These are phyloP conservation scores for Rhynchospora pubera DNA, from an alignment of 176 grass and related monocot species.

Conservation along the genomic window DNA sequence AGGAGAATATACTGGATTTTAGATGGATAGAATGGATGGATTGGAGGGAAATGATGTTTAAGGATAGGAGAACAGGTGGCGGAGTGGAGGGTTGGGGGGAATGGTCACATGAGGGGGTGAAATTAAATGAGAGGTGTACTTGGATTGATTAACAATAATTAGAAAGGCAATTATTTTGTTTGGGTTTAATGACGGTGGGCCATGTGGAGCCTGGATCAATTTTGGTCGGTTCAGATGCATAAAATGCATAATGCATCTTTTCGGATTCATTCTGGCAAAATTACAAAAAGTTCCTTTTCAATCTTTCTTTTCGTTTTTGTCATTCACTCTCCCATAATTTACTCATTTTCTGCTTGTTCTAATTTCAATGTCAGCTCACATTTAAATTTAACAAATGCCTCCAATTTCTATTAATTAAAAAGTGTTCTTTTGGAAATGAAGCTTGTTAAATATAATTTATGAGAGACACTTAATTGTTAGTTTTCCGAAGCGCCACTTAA, in stretches of 20 bases:
- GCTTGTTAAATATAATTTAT: no score
- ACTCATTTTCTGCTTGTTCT: neutral
- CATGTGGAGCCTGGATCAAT: constrained; percentile 7
- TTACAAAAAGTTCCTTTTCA: constrained; percentile 9
- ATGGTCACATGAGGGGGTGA: constrained; percentile 4
- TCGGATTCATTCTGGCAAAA: neutral
- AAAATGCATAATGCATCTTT: neutral
- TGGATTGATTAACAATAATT: constrained; percentile 26
- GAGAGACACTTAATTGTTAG: neutral
- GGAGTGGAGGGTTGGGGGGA: neutral
- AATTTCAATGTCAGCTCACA: constrained; percentile 1
- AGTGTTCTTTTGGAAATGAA: no score
- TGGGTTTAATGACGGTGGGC: neutral
- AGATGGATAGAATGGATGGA: neutral
- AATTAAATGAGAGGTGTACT: constrained; percentile 14
- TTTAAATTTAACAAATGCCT: neutral
- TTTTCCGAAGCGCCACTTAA: neutral
- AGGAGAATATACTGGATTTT: neutral
- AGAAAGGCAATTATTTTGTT: constrained; percentile 1
- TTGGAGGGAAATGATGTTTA: neutral
- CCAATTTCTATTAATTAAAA: no score
- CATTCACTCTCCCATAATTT: neutral
- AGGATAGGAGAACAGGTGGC: neutral
- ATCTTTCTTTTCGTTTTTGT: neutral
- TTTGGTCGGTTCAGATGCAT: neutral